Percentiles rank a stretch among this genome's conserved stretches.
These are phyloP conservation scores for Podila epicladia DNA, from an alignment of 192 early-diverging fungal species.

Conservation along the genomic window DNA sequence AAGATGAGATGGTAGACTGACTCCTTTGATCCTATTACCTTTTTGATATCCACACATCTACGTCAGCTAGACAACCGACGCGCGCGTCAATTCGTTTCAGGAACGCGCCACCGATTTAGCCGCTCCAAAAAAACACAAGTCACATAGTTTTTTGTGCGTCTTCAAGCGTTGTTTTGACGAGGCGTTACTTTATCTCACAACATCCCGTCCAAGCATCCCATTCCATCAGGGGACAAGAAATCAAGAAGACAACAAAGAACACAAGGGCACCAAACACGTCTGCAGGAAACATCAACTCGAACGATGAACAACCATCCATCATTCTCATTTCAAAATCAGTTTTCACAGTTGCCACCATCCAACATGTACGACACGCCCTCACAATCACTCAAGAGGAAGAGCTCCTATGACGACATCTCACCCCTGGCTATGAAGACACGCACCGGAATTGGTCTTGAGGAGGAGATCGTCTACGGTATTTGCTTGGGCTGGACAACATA, in stretches of 20 bases:
- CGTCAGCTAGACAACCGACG: too few species aligned
- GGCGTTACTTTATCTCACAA: too few species aligned
- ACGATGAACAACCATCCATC: conserved; percentile 11
- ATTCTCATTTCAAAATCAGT: conserved; percentile 26
- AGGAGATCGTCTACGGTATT: conserved; percentile 49
- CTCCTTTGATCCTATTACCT: too few species aligned
- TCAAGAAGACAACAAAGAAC: neutral
- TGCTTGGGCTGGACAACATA: too few species aligned
- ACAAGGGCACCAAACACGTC: neutral
- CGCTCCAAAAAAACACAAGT: too few species aligned
- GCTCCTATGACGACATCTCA: conserved; percentile 38
- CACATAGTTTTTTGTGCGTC: too few species aligned
- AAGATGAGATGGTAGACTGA: too few species aligned
- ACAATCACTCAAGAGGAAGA: conserved; percentile 32
- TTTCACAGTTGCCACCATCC: conserved; percentile 5
- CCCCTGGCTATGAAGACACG: conserved; percentile 43
- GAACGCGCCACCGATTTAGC: too few species aligned
- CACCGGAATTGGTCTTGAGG: conserved; percentile 37
- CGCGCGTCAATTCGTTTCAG: too few species aligned
- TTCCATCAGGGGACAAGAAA: neutral
- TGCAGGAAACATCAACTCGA: neutral
- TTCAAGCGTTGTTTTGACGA: too few species aligned
- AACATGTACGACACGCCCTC: neutral
- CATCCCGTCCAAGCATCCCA: too few species aligned
- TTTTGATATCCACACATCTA: too few species aligned